Evolutionary conservation across 116 monocot species (phyloP).

Genomic region (Trichopus zeylanicus): DNA sequence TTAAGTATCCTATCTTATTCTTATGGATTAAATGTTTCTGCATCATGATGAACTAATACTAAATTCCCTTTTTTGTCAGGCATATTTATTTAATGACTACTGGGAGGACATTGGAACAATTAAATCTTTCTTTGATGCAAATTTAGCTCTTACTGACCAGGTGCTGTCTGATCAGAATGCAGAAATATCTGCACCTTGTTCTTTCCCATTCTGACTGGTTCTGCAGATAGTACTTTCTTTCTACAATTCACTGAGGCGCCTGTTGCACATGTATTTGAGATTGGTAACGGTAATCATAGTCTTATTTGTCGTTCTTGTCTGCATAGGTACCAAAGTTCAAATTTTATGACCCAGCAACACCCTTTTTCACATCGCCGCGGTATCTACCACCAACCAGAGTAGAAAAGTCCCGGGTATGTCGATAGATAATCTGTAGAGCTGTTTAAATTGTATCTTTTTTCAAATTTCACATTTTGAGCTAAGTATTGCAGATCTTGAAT

Average conservation of each 20-base stretch:
- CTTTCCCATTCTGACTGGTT: neutral
- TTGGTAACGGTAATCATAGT: too few relatives aligned
- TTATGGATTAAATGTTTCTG: neutral
- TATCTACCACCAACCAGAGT: constrained; percentile 76
- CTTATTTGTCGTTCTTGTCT: too few relatives aligned
- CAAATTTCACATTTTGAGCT: too few relatives aligned
- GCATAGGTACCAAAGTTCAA: constrained; percentile 79
- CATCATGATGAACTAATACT: too few relatives aligned
- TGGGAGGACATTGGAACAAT: constrained; percentile 94
- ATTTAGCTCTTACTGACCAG: constrained; percentile 73
- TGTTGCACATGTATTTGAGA: too few relatives aligned
- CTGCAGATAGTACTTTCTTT: too few relatives aligned
- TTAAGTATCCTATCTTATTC: too few relatives aligned
- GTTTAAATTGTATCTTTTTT: too few relatives aligned
- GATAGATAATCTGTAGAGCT: too few relatives aligned
- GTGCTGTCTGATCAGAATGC: constrained; percentile 15
- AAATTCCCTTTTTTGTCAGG: too few relatives aligned
- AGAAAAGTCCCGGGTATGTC: constrained; percentile 66
- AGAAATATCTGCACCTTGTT: neutral
- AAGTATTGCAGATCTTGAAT: constrained; percentile 36
- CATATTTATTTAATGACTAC: constrained; percentile 72
- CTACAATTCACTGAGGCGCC: too few relatives aligned
- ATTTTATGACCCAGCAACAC: constrained; percentile 75
- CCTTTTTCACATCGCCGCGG: constrained; percentile 86
- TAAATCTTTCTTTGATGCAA: constrained; percentile 74